Evolutionary conservation across 805 yeast species (phyloP).

Genomic region (Ogataea siamensis): DNA sequence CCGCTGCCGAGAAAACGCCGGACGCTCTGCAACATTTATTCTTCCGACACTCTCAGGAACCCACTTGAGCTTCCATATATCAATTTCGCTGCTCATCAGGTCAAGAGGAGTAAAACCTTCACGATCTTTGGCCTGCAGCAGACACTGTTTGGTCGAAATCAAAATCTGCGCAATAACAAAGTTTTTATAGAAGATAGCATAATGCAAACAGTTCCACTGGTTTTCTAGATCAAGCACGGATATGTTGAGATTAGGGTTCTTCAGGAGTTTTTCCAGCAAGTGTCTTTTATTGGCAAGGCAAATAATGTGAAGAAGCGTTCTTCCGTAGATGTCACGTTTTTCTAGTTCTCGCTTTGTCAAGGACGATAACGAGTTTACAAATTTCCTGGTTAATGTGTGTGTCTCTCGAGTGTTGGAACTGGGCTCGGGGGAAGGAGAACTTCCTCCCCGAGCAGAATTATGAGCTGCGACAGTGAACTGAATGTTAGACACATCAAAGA

Average conservation of each 20-base stretch:
- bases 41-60: constrained; percentile 28
- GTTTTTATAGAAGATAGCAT: constrained; percentile 58
- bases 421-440: constrained; percentile 10
- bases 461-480: constrained; percentile 23
- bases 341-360: constrained; percentile 39
- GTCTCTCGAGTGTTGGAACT: constrained; percentile 3
- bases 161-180: constrained; percentile 51
- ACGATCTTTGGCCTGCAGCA: constrained; percentile 62
- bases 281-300: constrained; percentile 50
- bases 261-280: constrained; percentile 44
- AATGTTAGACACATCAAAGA: background rate
- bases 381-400: constrained; percentile 16
- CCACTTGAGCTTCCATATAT: constrained; percentile 39
- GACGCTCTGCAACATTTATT: constrained; percentile 33
- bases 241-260: constrained; percentile 46
- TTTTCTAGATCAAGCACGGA: constrained; percentile 63
- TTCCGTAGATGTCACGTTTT: constrained; percentile 67
- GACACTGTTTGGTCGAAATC: constrained; percentile 26
- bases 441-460: constrained; percentile 11
- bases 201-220: constrained; percentile 80
- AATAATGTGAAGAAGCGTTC: constrained; percentile 55
- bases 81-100: constrained; percentile 45
- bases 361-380: constrained; percentile 21
- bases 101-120: constrained; percentile 74
- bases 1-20: background rate